Conservation (phyloP, 2,329 filamentous ascomycete species). For the Paecilomyces niveus region DNA sequence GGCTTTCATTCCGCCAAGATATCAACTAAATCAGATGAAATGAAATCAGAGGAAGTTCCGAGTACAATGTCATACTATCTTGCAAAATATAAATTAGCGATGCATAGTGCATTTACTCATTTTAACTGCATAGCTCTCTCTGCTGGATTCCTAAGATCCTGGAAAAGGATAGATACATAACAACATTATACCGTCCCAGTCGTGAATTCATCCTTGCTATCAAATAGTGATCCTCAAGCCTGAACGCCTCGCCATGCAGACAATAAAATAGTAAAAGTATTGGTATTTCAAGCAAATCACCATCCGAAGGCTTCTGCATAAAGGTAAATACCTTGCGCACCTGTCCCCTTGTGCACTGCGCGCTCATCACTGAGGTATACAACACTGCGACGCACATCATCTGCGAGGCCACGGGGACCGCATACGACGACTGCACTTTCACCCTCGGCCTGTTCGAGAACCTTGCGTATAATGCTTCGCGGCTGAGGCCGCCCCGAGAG, state of each 20-base stretch:
- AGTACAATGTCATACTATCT: background rate
- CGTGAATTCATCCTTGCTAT: background rate
- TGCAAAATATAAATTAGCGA: background rate
- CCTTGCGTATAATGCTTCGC: constrained; percentile 45
- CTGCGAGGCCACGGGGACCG: constrained; percentile 49
- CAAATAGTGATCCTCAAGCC: background rate
- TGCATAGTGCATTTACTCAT: background rate
- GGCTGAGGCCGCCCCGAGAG: constrained; percentile 48
- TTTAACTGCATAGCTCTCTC: background rate
- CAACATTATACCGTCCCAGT: background rate
- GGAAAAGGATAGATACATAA: background rate
- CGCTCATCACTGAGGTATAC: constrained; percentile 56
- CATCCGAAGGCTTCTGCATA: constrained; percentile 54
- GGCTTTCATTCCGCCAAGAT: background rate
- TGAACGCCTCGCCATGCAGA: background rate
- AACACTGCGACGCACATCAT: constrained; percentile 49
- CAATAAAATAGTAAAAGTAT: background rate
- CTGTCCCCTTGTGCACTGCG: constrained; percentile 60
- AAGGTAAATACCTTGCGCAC: constrained; percentile 57
- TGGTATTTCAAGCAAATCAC: constrained; percentile 5
- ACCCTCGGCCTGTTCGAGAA: constrained; percentile 52
- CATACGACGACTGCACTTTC: constrained; percentile 59
- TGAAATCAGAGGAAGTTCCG: background rate
- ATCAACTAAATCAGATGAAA: background rate
- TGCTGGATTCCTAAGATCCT: background rate